Evolutionary conservation across 2,329 filamentous ascomycete genomes (phyloP).

Genomic region (Talaromyces sp.): DNA sequence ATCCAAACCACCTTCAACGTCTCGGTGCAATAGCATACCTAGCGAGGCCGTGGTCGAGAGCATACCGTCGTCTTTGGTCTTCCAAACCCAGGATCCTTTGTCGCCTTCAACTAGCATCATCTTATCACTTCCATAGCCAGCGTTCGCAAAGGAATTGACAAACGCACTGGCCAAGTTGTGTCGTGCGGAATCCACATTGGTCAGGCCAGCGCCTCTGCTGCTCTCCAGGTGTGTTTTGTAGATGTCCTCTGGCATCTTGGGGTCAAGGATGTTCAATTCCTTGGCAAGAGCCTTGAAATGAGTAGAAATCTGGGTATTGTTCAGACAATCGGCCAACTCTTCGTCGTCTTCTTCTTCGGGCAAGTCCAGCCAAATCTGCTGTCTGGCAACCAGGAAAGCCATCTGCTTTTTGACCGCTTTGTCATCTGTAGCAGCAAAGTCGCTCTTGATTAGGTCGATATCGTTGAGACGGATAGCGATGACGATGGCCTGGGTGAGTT

Average conservation of each 20-base stretch:
- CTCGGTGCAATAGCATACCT: constrained; percentile 87
- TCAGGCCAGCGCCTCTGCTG: constrained; percentile 84
- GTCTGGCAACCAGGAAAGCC: constrained; percentile 84
- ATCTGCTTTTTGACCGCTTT: constrained; percentile 85
- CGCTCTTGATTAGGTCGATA: constrained; percentile 69
- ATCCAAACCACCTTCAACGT: constrained; percentile 85
- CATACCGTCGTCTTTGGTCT: constrained; percentile 98
- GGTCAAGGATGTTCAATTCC: constrained; percentile 93
- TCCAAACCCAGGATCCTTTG: constrained; percentile 96
- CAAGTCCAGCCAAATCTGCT: constrained; percentile 77
- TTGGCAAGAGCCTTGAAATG: constrained; percentile 93
- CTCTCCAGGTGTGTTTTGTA: constrained; percentile 99
- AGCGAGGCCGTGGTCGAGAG: constrained; percentile 91
- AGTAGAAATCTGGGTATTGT: constrained; percentile 80
- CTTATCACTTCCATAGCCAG: constrained; percentile 92
- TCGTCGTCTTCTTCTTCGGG: constrained; percentile 62
- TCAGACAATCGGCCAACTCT: constrained; percentile 74
- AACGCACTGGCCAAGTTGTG: constrained; percentile 95
- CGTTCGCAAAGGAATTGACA: constrained; percentile 95
- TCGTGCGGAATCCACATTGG: constrained; percentile 88
- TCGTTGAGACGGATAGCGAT: constrained; percentile 93
- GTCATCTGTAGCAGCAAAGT: constrained; percentile 76
- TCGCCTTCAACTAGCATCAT: constrained; percentile 91
- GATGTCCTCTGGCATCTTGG: constrained; percentile 95
- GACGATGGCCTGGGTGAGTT: constrained; percentile 87